Conservation (phyloP, 148 eudicot species). For the Rheum nobile region DNA sequence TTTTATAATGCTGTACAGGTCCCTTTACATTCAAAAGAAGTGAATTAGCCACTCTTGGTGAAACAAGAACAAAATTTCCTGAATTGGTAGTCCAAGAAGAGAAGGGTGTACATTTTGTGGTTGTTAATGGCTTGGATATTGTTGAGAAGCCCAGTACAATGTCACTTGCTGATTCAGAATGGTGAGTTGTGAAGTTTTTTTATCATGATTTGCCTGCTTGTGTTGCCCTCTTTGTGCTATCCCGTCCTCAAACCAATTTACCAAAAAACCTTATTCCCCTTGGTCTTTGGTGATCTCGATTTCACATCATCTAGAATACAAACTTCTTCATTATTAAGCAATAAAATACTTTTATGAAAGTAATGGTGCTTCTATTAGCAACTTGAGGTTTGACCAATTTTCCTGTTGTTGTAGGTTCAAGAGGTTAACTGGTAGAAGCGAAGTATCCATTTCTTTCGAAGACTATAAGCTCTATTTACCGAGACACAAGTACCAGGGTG, state of each 20-base stretch:
- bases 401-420: conserved; percentile 48
- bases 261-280: too few species aligned
- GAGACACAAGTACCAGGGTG: conserved; percentile 63
- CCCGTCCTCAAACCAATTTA: too few species aligned
- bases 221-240: too few species aligned
- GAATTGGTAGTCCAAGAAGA: conserved; percentile 86
- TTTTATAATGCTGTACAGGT: conserved; percentile 24
- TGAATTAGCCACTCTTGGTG: conserved; percentile 82
- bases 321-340: too few species aligned
- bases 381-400: conserved; percentile 5
- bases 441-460: conserved; percentile 46
- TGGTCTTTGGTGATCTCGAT: too few species aligned
- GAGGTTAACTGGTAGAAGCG: conserved; percentile 67
- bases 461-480: conserved; percentile 90
- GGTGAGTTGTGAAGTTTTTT: conserved; percentile 29
- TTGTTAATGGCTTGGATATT: conserved; percentile 74
- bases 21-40: conserved; percentile 59
- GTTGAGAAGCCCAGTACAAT: conserved; percentile 57
- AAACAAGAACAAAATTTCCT: conserved; percentile 82
- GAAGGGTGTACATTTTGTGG: conserved; percentile 89
- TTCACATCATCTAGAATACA: too few species aligned
- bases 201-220: too few species aligned
- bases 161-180: conserved; percentile 60
- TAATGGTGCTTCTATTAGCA: too few species aligned
- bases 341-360: too few species aligned